These are phyloP conservation scores for Xerocomus nothofagi DNA, from an alignment of 1,284 basidiomycete genomes.

Conservation along the genomic window DNA sequence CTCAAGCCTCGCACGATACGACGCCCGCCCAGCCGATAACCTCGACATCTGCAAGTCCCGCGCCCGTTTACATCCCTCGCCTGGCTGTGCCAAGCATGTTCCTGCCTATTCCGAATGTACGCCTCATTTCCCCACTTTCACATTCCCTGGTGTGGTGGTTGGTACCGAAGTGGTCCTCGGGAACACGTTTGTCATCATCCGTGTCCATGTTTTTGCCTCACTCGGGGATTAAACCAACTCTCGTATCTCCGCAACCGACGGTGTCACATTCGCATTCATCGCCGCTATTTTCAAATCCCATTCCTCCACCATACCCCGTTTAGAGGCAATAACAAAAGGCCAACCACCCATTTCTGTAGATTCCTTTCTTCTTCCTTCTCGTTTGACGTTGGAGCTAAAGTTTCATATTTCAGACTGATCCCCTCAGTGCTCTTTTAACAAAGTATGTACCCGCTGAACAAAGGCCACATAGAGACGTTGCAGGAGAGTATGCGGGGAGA, in stretches of 20 bases:
- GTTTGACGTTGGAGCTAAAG: slow-evolving; percentile 4
- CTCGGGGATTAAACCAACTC: background rate
- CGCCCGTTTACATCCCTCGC: slow-evolving; percentile 50
- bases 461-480: slow-evolving; percentile 68
- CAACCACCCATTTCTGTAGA: slow-evolving; percentile 10
- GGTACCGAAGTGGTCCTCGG: slow-evolving; percentile 38
- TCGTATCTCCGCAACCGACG: background rate
- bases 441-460: slow-evolving; percentile 79
- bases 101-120: slow-evolving; percentile 79
- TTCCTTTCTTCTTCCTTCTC: background rate
- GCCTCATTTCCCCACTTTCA: slow-evolving; percentile 41
- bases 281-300: slow-evolving; percentile 1
- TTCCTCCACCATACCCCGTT: background rate
- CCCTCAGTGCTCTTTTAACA: slow-evolving; percentile 70
- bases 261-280: background rate
- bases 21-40: slow-evolving; percentile 40
- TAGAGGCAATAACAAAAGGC: slow-evolving; percentile 8
- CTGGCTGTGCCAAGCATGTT: slow-evolving; percentile 74
- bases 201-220: slow-evolving; percentile 13
- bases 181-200: slow-evolving; percentile 36
- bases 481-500: slow-evolving; percentile 66
- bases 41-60: slow-evolving; percentile 25
- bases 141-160: slow-evolving; percentile 60
- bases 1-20: slow-evolving; percentile 10
- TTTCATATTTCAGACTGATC: slow-evolving; percentile 66